These are phyloP conservation scores for Xylariaceae sp. DNA, from an alignment of 2,329 filamentous ascomycete genomes.

Conservation along the genomic window DNA sequence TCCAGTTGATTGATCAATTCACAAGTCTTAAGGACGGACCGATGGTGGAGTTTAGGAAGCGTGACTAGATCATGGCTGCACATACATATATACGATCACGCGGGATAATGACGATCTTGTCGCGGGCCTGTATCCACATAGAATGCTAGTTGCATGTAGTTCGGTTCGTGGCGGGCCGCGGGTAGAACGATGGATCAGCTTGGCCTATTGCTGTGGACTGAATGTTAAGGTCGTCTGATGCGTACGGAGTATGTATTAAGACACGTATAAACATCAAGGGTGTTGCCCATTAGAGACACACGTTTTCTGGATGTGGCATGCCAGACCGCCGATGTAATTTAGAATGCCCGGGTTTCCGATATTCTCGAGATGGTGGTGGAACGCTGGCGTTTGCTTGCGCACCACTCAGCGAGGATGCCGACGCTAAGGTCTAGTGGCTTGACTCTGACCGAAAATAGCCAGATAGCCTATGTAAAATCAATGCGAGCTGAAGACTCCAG, in stretches of 20 bases:
- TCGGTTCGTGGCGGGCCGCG: not conserved
- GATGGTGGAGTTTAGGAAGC: constrained; percentile 62
- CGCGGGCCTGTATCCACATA: no score
- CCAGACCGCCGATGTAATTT: no score
- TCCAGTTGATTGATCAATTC: constrained; percentile 73
- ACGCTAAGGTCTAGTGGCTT: no score
- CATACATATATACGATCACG: no score
- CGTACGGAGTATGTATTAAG: not conserved
- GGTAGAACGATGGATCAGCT: not conserved
- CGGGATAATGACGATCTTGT: no score
- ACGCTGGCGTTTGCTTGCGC: no score
- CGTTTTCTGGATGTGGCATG: not conserved
- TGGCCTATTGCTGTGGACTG: not conserved
- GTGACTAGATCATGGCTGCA: constrained; percentile 12
- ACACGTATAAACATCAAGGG: not conserved
- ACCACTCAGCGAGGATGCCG: no score
- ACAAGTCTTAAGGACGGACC: constrained; percentile 74
- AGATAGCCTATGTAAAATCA: not conserved
- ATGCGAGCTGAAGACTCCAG: constrained; percentile 1
- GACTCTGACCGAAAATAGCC: not conserved
- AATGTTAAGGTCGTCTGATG: not conserved
- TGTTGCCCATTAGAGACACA: not conserved
- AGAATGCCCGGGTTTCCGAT: no score
- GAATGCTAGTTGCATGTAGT: not conserved
- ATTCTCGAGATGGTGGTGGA: no score